phyloP scores from a whole-genome alignment of 202 grass and related monocot species.

The Dendrocalamus latiflorus region DNA sequence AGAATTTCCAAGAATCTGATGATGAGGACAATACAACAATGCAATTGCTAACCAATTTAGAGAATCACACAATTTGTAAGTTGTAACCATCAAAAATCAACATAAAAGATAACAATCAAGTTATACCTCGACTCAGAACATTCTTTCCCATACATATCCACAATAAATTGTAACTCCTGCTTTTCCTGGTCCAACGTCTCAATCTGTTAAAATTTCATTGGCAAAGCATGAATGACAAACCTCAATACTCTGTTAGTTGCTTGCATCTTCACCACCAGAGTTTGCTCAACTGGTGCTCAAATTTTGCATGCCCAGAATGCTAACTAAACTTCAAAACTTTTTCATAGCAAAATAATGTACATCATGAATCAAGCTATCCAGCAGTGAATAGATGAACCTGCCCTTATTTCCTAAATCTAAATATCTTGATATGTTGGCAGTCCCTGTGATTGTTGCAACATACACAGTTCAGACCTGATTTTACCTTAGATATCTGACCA shows the following conservation, averaged over 20 bases:
- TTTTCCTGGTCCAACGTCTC: constrained; percentile 76
- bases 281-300: not conserved
- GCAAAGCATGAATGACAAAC: constrained; percentile 19
- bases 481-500: not conserved
- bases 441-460: not conserved
- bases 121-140: constrained; percentile 72
- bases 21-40: not conserved
- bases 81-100: constrained; percentile 1
- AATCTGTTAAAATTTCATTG: constrained; percentile 49
- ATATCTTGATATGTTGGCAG: not conserved
- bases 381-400: not conserved
- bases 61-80: not conserved
- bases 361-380: not conserved
- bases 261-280: not conserved
- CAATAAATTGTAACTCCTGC: constrained; percentile 67
- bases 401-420: not conserved
- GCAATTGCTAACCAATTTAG: not conserved
- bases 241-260: not conserved
- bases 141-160: constrained; percentile 80
- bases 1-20: not conserved
- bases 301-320: not conserved
- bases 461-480: not conserved
- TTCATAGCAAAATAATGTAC: not conserved
- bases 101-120: not conserved
- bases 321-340: not conserved